Base-by-base conservation (phyloP, 345 rosid species). In the Cardamine occulta region DNA sequence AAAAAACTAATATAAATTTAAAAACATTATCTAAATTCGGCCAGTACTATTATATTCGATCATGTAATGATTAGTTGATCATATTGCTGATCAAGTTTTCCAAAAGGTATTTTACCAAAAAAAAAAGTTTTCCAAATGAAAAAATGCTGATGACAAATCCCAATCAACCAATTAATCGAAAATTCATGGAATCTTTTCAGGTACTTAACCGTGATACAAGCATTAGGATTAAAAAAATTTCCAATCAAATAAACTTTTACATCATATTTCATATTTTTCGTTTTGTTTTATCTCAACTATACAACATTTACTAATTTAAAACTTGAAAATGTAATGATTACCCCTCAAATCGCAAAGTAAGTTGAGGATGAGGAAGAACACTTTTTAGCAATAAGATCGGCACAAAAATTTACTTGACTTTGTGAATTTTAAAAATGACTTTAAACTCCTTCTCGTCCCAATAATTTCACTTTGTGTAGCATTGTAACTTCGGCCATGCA, bases 11-110 rank as follows among this genome's bases (percentile, higher is more conserved):
- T 28, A 28, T 4, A 28, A 28, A 17, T 13, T 66, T n/a, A 7
- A 28, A 74, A 74, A 57, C 51, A 57, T 29, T 47, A 65, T 45
- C 29, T n/a, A 18, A 48, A 65, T 45, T 66, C 66, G 60, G 66
- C 40, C 59, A 57, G 40, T n/a, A 66, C 6, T 57, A 47, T 34
- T 66, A 34, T 47, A 65, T 23, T 47, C 5, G 42, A 34, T 23
- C 59, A 65, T 48, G 65, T 23, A 56, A 32, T 74, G 59, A 66
- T 56, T 34, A 31, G 56, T 39, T 68, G 53, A 68, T 37, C 32
- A 24, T 14, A 17, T 17, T 32, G 39, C 37, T 37, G 15, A 44
- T 21, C 18, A 61, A 60, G 23, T 28, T 39, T 64, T 63, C 39
- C 5, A 1, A 32, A 44, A 64, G 28, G 9, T 74, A 73, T 19